These are phyloP conservation scores for Saccharum hybrid DNA, from an alignment of 202 grass and related monocot genomes.

Conservation along the genomic window DNA sequence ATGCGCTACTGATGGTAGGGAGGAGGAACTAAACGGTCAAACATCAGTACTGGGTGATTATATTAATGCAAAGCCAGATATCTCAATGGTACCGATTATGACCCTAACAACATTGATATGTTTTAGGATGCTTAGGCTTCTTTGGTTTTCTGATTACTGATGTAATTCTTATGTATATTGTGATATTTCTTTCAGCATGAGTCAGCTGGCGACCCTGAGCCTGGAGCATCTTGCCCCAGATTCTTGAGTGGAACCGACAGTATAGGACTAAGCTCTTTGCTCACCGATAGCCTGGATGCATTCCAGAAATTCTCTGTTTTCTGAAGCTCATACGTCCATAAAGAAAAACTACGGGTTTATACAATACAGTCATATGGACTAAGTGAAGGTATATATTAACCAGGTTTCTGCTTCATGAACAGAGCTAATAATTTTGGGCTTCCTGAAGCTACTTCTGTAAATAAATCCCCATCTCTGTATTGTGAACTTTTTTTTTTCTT, in stretches of 20 bases:
- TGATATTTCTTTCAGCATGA: conserved; percentile 52
- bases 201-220: conserved; percentile 49
- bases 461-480: conserved; percentile 12
- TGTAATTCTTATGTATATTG: conserved; percentile 15
- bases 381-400: conserved; percentile 12
- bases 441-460: conserved; percentile 28
- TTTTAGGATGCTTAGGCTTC: conserved; percentile 21
- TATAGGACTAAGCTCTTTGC: conserved; percentile 57
- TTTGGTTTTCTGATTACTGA: conserved; percentile 14
- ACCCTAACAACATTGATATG: conserved; percentile 32
- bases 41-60: background rate
- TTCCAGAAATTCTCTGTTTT: conserved; percentile 81
- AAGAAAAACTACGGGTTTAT: conserved; percentile 5
- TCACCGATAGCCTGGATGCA: conserved; percentile 74
- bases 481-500: conserved; percentile 30
- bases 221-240: conserved; percentile 57
- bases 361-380: background rate
- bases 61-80: conserved; percentile 41
- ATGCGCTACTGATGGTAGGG: conserved; percentile 21
- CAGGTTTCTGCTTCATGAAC: conserved; percentile 27
- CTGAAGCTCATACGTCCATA: conserved; percentile 40
- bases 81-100: conserved; percentile 28
- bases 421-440: conserved; percentile 31
- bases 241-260: conserved; percentile 60
- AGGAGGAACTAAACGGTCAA: conserved; percentile 5